Percentiles rank a stretch among this genome's conserved stretches.
Evolutionary conservation across 805 yeast genomes (phyloP).

Genomic region (Kodamaea nitidulidarum): DNA sequence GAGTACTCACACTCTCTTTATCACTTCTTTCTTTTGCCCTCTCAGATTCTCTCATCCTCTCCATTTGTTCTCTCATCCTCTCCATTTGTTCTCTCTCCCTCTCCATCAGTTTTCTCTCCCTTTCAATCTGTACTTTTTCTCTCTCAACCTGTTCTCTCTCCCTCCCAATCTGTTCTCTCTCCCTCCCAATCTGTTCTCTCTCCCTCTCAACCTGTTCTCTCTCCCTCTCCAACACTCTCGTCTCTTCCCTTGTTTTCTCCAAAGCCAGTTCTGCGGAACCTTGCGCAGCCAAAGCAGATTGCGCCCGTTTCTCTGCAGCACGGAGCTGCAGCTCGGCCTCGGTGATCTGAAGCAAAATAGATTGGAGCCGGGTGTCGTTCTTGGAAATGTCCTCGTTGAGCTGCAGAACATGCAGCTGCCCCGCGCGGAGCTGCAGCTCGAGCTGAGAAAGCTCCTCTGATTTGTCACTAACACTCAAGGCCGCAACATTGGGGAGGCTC

Average conservation of each 20-base stretch:
- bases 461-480: slow-evolving; percentile 6
- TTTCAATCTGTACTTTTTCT: too few species aligned
- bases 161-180: too few species aligned
- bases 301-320: slow-evolving; percentile 1
- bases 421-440: background rate
- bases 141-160: too few species aligned
- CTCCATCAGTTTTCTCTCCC: too few species aligned
- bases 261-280: background rate
- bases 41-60: background rate
- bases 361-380: background rate
- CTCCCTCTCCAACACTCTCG: too few species aligned
- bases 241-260: too few species aligned
- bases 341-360: slow-evolving; percentile 9
- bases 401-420: background rate
- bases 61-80: background rate
- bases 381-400: background rate
- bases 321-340: slow-evolving; percentile 17
- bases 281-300: background rate
- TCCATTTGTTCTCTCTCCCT: too few species aligned
- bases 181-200: too few species aligned
- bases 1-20: background rate
- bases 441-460: slow-evolving; percentile 20
- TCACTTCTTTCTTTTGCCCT: background rate
- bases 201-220: too few species aligned
- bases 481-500: background rate